These are phyloP conservation scores for Buxus sempervirens DNA, from an alignment of 164 flowering plant species.

Conservation along the genomic window DNA sequence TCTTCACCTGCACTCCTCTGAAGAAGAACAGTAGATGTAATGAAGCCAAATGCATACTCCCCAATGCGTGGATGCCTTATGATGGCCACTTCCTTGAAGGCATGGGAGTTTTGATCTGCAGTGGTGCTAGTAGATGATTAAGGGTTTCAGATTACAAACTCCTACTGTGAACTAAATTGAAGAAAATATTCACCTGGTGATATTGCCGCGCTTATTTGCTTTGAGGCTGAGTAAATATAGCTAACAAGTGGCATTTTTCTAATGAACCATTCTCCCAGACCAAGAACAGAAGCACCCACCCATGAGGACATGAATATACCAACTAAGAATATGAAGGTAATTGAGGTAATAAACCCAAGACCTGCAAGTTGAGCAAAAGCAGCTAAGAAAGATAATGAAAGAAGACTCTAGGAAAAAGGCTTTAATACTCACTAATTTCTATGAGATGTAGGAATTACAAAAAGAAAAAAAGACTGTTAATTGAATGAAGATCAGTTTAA, in stretches of 20 bases:
- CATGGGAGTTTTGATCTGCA: conserved; percentile 46
- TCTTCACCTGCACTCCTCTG: conserved; percentile 34
- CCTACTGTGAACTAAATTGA: neutral
- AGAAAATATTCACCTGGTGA: conserved; percentile 40
- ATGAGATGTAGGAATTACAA: too few relatives aligned
- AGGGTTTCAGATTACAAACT: neutral
- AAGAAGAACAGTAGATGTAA: conserved; percentile 50
- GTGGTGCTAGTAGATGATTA: neutral
- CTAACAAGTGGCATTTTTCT: conserved; percentile 49
- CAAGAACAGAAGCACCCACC: conserved; percentile 50
- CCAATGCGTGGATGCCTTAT: conserved; percentile 67
- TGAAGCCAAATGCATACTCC: conserved; percentile 68
- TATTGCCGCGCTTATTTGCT: conserved; percentile 56
- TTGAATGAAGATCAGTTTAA: too few relatives aligned
- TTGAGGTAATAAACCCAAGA: conserved; percentile 49
- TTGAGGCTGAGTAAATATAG: conserved; percentile 48
- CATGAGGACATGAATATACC: conserved; percentile 59
- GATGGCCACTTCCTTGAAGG: conserved; percentile 72
- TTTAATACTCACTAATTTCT: too few relatives aligned
- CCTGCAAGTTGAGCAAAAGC: conserved; percentile 24
- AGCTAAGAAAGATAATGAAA: neutral
- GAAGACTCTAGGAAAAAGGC: neutral
- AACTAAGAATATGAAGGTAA: conserved; percentile 49
- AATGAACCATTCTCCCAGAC: conserved; percentile 50
- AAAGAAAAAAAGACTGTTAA: too few relatives aligned